These are phyloP conservation scores for Typha latifolia DNA, from an alignment of 176 grass and related monocot species.

Conservation along the genomic window DNA sequence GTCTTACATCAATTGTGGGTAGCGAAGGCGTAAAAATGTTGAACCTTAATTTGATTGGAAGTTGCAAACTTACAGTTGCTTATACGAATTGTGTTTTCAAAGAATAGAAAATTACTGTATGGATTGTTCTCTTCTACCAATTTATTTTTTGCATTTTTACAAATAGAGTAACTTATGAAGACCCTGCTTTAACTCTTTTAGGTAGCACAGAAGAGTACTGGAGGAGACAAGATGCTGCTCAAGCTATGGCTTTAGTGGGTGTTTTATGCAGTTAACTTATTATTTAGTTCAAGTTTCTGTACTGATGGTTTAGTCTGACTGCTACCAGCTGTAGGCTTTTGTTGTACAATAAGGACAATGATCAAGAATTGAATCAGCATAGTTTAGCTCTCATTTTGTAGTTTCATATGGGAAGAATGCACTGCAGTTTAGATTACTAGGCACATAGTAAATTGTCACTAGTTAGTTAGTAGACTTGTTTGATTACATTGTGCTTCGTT, in stretches of 20 bases:
- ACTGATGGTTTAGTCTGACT: background rate
- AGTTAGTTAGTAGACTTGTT: no score
- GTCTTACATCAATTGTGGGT: no score
- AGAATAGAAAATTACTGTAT: no score
- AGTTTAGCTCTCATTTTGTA: no score
- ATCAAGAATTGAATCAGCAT: background rate
- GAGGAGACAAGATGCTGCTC: constrained; percentile 83
- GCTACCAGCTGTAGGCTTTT: background rate
- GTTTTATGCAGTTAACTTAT: background rate
- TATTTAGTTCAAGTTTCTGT: background rate
- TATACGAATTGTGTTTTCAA: no score
- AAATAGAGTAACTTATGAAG: background rate
- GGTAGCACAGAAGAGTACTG: constrained; percentile 92
- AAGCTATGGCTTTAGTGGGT: constrained; percentile 70
- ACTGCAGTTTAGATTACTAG: no score
- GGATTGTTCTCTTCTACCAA: background rate
- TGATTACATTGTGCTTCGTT: no score
- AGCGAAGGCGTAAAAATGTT: no score
- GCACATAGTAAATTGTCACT: no score
- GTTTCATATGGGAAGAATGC: no score
- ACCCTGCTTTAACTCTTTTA: constrained; percentile 26
- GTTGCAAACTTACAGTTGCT: no score
- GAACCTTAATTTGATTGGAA: no score
- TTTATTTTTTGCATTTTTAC: background rate
- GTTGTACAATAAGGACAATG: background rate